phyloP scores from a whole-genome alignment of 345 rosid species.

The Hevea brasiliensis region DNA sequence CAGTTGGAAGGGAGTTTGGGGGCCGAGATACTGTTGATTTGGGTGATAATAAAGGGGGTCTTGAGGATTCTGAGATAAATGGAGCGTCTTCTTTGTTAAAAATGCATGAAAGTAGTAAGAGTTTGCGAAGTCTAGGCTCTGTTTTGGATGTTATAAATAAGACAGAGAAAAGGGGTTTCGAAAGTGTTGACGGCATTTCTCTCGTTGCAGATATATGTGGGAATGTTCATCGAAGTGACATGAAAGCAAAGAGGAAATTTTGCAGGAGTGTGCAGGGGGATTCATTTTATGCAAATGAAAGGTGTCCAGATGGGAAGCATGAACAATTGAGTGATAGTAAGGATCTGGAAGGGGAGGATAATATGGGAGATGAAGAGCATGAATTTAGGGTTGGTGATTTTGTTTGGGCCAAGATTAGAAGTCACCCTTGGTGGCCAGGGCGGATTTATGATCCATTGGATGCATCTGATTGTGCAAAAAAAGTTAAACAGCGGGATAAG shows the following conservation, averaged over 20 bases:
- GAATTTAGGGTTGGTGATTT: constrained; percentile 74
- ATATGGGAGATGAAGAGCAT: constrained; percentile 17
- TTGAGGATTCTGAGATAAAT: constrained; percentile 63
- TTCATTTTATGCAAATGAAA: constrained; percentile 19
- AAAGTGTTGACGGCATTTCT: constrained; percentile 15
- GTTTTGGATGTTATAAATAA: constrained; percentile 39
- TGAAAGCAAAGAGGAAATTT: background rate
- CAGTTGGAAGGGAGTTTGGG: background rate
- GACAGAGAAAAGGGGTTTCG: constrained; percentile 23
- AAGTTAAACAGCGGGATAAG: constrained; percentile 51
- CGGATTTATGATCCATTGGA: constrained; percentile 66
- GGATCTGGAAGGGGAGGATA: constrained; percentile 30
- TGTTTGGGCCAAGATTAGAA: constrained; percentile 91
- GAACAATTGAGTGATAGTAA: constrained; percentile 10
- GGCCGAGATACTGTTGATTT: constrained; percentile 1
- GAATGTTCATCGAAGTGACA: constrained; percentile 7
- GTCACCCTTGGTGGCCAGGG: constrained; percentile 99
- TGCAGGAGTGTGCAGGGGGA: background rate
- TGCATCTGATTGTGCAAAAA: constrained; percentile 73
- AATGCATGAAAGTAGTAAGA: constrained; percentile 42
- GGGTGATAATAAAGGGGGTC: constrained; percentile 23
- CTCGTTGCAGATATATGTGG: constrained; percentile 23
- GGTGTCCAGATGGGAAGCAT: constrained; percentile 14
- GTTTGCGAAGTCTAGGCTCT: constrained; percentile 32
- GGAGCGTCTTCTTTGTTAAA: constrained; percentile 66